Conservation (phyloP, 1,284 basidiomycete genomes). For the Puccinia triticina region DNA sequence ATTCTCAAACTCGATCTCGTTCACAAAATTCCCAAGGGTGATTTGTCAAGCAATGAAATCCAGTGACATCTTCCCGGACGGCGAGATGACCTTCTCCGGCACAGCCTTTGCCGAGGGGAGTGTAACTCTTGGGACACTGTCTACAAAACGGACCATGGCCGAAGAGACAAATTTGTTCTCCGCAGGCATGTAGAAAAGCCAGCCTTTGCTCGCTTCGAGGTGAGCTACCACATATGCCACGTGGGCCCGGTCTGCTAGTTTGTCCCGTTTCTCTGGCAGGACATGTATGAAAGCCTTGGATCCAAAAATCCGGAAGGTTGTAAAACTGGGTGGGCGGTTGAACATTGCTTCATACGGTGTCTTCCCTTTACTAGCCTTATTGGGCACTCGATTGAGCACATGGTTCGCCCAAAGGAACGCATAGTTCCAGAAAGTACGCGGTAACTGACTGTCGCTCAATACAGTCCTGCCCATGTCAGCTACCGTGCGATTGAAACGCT, state of each 20-base stretch:
- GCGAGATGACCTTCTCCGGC: background rate
- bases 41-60: too few relatives aligned
- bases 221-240: background rate
- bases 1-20: background rate
- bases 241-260: background rate
- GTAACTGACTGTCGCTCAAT: background rate
- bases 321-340: too few relatives aligned
- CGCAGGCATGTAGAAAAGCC: too few relatives aligned
- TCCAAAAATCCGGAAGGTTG: constrained; percentile 13
- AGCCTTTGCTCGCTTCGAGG: background rate
- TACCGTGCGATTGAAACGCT: constrained; percentile 4
- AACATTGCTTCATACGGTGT: too few relatives aligned
- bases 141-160: background rate
- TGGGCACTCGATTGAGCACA: too few relatives aligned
- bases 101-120: background rate
- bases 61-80: background rate
- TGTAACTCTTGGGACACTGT: background rate
- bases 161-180: background rate
- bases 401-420: constrained; percentile 3
- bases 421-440: constrained; percentile 11
- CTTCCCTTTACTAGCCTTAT: too few relatives aligned
- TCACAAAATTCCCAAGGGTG: background rate
- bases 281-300: background rate
- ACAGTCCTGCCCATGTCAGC: constrained; percentile 1
- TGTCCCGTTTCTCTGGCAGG: background rate